Evolutionary conservation across 495 filamentous ascomycete species (phyloP).

Genomic region (Thermothielavioides terrestris): DNA sequence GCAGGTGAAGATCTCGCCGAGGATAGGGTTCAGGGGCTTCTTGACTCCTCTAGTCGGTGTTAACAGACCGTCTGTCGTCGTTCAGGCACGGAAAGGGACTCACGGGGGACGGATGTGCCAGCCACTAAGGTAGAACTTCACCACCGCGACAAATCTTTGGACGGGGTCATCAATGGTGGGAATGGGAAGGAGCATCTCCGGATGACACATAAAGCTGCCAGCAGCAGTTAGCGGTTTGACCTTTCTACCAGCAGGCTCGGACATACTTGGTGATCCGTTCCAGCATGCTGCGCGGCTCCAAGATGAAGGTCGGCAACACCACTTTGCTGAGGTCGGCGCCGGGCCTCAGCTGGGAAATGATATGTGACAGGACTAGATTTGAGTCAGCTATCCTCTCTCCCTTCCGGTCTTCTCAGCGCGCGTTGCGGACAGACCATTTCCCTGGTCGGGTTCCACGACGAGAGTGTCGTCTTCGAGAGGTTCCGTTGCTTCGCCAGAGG

Average conservation of each 20-base stretch:
- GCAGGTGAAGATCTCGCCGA: conserved; percentile 90
- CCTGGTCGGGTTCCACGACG: conserved; percentile 67
- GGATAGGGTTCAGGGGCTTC: conserved; percentile 94
- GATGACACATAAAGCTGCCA: conserved; percentile 95
- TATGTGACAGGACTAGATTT: conserved; percentile 71
- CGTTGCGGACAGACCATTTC: conserved; percentile 51
- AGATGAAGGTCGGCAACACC: conserved; percentile 92
- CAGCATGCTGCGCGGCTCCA: conserved; percentile 95
- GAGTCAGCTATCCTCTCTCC: conserved; percentile 1
- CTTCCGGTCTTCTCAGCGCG: neutral
- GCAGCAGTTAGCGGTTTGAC: conserved; percentile 22
- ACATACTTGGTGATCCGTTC: conserved; percentile 95
- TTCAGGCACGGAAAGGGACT: conserved; percentile 21
- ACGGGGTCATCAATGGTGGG: conserved; percentile 81
- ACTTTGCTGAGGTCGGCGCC: conserved; percentile 93
- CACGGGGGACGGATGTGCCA: conserved; percentile 99
- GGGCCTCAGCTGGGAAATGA: conserved; percentile 92
- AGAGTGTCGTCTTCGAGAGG: conserved; percentile 61
- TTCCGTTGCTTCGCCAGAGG: conserved; percentile 34
- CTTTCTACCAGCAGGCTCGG: too few relatives aligned
- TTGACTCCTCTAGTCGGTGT: conserved; percentile 71
- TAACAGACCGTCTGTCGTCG: conserved; percentile 1
- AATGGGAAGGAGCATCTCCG: conserved; percentile 87
- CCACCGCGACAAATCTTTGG: conserved; percentile 82
- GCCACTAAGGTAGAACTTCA: conserved; percentile 95